A percentile compares a stretch with the other conserved stretches of the same genome.
These are phyloP conservation scores for Calendula officinalis DNA, from an alignment of 129 eudicot species.

Conservation along the genomic window DNA sequence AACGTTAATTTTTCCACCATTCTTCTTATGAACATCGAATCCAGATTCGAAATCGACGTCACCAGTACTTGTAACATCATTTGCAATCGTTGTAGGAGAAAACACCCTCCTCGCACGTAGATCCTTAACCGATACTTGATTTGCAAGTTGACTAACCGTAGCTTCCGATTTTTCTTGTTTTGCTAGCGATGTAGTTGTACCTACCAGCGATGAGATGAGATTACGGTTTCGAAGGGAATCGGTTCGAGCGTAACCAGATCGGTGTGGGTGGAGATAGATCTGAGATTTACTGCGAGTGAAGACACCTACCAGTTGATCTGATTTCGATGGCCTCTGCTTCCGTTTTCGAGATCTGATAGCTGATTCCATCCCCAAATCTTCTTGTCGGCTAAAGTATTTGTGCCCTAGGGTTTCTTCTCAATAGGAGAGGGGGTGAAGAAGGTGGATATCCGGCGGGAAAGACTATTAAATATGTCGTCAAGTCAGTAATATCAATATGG, in stretches of 20 bases:
- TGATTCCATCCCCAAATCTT: constrained; percentile 30
- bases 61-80: constrained; percentile 16
- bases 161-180: background rate
- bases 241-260: constrained; percentile 47
- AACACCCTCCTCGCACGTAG: constrained; percentile 53
- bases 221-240: constrained; percentile 27
- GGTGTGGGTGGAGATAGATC: constrained; percentile 40
- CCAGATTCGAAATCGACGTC: constrained; percentile 5
- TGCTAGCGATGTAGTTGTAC: background rate
- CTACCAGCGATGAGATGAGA: background rate
- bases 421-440: constrained; percentile 4
- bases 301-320: constrained; percentile 32
- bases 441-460: constrained; percentile 3
- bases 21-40: constrained; percentile 1
- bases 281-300: constrained; percentile 53
- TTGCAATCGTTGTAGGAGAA: constrained; percentile 30
- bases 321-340: constrained; percentile 14
- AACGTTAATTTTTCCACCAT: constrained; percentile 14
- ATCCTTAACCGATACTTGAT: constrained; percentile 31
- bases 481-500: background rate
- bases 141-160: background rate
- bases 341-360: constrained; percentile 31
- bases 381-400: background rate
- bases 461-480: background rate
- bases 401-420: background rate